These are phyloP conservation scores for Ajuga chamaepitys DNA, from an alignment of 257 asterid species.

Conservation along the genomic window DNA sequence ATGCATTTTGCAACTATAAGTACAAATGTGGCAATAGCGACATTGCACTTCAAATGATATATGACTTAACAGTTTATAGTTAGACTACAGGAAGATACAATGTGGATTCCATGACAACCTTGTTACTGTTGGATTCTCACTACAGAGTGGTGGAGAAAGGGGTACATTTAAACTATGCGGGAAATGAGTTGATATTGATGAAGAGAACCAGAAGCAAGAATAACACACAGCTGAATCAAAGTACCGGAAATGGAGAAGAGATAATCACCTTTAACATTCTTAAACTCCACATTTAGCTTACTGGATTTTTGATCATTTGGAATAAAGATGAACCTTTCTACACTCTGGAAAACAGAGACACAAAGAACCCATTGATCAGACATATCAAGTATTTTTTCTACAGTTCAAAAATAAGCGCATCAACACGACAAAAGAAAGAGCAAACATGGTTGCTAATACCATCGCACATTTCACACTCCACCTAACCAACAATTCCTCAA, in stretches of 20 bases:
- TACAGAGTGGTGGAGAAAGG: not conserved
- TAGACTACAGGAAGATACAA: not conserved
- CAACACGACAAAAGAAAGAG: not conserved
- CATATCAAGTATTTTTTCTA: not conserved
- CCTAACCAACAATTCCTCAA: not conserved
- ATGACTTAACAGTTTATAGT: not conserved
- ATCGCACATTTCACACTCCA: not conserved
- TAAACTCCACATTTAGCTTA: constrained; percentile 81
- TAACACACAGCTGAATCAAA: not conserved
- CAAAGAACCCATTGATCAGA: not conserved
- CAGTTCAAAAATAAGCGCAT: not conserved
- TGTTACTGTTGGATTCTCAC: not conserved
- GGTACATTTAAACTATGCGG: not conserved
- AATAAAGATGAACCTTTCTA: constrained; percentile 52
- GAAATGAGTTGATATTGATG: not conserved
- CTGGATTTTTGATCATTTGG: constrained; percentile 62
- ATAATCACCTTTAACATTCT: constrained; percentile 57
- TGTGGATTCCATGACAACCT: not conserved
- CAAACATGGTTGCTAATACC: not conserved
- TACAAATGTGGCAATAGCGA: not conserved
- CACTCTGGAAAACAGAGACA: constrained; percentile 35
- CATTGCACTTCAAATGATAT: not conserved
- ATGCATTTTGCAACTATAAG: constrained; percentile 27
- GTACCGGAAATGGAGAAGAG: not conserved
- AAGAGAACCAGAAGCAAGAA: not conserved